Evolutionary conservation across 805 yeast genomes (phyloP).

Genomic region (Saturnispora kantuleensis): DNA sequence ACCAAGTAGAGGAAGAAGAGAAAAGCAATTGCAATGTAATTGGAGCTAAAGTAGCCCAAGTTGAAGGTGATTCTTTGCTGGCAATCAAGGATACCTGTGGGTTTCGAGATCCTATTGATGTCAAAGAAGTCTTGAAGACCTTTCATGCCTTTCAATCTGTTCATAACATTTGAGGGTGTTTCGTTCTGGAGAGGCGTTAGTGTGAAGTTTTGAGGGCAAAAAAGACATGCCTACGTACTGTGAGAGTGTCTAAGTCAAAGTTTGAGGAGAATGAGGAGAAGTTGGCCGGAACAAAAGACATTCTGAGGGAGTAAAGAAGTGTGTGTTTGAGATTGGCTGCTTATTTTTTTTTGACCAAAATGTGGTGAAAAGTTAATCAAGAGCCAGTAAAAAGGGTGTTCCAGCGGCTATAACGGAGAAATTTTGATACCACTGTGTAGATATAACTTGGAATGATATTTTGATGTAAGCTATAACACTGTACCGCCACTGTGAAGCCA

Average conservation of each 20-base stretch:
- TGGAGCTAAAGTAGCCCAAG: conserved; percentile 74
- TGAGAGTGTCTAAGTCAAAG: conserved; percentile 26
- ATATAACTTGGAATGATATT: too few relatives aligned
- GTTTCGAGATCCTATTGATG: conserved; percentile 72
- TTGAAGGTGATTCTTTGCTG: conserved; percentile 81
- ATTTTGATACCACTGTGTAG: too few relatives aligned
- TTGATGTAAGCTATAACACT: too few relatives aligned
- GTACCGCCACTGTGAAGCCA: too few relatives aligned
- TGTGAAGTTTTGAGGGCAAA: not conserved
- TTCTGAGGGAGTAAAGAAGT: conserved; percentile 5
- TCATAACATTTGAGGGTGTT: conserved; percentile 39
- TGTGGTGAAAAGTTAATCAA: not conserved
- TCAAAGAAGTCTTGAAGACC: conserved; percentile 91
- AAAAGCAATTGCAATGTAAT: conserved; percentile 64
- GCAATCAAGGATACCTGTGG: conserved; percentile 68
- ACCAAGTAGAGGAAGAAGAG: conserved; percentile 68
- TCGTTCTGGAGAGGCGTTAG: conserved; percentile 19
- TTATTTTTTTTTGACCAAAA: not conserved
- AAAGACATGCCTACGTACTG: conserved; percentile 15
- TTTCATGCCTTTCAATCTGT: conserved; percentile 57
- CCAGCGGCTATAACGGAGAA: too few relatives aligned
- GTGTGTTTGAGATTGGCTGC: not conserved
- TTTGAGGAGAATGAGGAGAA: conserved; percentile 25
- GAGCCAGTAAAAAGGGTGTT: too few relatives aligned
- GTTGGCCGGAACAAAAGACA: conserved; percentile 29